A percentile compares a stretch with the other conserved stretches of the same genome.
Conservation (phyloP, 2,329 filamentous ascomycete genomes). For the Tolypocladium pustulatum region DNA sequence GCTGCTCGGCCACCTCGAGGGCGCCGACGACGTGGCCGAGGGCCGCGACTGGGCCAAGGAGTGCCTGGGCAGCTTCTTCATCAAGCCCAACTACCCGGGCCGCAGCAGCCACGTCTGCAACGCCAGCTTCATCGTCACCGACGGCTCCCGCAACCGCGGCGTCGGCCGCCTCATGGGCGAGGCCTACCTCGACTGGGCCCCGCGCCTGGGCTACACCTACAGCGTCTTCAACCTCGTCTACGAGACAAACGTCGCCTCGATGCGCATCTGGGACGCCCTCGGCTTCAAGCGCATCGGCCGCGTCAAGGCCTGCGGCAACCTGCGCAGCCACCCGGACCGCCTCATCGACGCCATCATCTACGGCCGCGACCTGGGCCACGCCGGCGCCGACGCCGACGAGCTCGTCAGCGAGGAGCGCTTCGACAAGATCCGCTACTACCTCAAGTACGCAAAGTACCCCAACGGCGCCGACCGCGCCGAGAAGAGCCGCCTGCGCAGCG, state of each 20-base stretch:
- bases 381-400: conserved; percentile 59
- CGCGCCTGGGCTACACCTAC: conserved; percentile 77
- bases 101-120: conserved; percentile 88
- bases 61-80: conserved; percentile 84
- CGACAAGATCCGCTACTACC: conserved; percentile 96
- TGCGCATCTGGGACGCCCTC: conserved; percentile 83
- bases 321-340: conserved; percentile 57
- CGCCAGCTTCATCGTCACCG: conserved; percentile 66
- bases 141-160: conserved; percentile 61
- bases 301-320: conserved; percentile 60
- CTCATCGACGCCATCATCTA: conserved; percentile 70
- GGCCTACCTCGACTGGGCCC: conserved; percentile 67
- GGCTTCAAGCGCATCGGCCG: conserved; percentile 88
- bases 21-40: conserved; percentile 46
- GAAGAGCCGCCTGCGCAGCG: conserved; percentile 86
- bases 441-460: conserved; percentile 90
- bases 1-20: conserved; percentile 66
- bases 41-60: conserved; percentile 66
- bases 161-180: conserved; percentile 69
- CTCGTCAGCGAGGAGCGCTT: conserved; percentile 91
- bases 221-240: conserved; percentile 92
- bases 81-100: conserved; percentile 89
- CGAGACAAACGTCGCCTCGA: conserved; percentile 84
- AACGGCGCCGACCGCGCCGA: conserved; percentile 87
- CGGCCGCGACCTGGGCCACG: conserved; percentile 60